Base-by-base conservation (phyloP, 1,284 basidiomycete species). In the Trametes hirsuta region DNA sequence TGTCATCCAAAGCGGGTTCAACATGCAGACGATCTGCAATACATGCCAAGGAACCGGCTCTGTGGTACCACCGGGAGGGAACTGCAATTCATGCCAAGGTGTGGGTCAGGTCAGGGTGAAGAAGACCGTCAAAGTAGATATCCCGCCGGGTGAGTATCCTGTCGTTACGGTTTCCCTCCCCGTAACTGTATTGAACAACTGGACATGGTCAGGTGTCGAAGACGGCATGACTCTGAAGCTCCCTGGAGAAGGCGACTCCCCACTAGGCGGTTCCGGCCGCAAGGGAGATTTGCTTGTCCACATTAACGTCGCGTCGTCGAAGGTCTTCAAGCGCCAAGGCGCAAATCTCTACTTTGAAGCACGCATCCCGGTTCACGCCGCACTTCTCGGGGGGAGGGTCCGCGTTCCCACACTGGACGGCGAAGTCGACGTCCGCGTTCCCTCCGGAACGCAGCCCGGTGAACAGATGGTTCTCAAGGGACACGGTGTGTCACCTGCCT, bases 391-490 rank as follows among this genome's bases (percentile, higher is more conserved):
- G 50, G 97, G 97, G 45, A 86, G 87, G 68, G 92, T 96, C 47
- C 87, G 95, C 41, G 93, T 99, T 49, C 96, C 96, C 24, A 99
- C 97, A 24, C 80, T 99, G 30, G 96, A 99, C 67, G 94, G 96
- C 44, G 94, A 97, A 55, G 95, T 98, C 9, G 95, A 98, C 63
- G 94, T 99, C 50, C 90, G 94, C 62, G 87, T 99, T 50, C 94
- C 96, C 47, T 82, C 84, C 37, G 97, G 97, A 47, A 98, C 97
- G 2, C 97, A 99, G 76, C 94, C 93, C 69, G 96, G 95, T 18
- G 95, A 99, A 77, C 95, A 98, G 76, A 97, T 97, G 85, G 91
- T 98, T 14, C 77, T 99, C 69, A 93, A 93, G 77, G 90, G 90
- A 36, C 88, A 94, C 60, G 97, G 97, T 41, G 88, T 98, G 46